Evolutionary conservation across 2,329 filamentous ascomycete species (phyloP).

Genomic region (Cephalotrichum gorgonifer): DNA sequence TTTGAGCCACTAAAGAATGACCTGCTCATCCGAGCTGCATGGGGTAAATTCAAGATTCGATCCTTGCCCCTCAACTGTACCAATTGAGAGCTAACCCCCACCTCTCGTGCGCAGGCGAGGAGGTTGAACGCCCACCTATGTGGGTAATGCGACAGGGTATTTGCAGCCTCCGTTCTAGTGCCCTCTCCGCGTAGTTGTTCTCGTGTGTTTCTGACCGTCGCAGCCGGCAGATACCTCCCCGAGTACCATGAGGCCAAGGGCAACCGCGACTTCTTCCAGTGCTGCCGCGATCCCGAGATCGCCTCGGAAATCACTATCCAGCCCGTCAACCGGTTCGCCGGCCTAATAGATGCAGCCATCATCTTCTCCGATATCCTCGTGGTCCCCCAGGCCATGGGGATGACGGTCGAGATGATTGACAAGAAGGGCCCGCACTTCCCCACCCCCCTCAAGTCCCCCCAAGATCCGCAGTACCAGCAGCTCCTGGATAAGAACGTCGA

Average conservation of each 20-base stretch:
- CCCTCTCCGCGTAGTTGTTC: neutral
- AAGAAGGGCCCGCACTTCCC: slow-evolving; percentile 96
- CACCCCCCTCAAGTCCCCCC: slow-evolving; percentile 65
- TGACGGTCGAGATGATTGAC: slow-evolving; percentile 97
- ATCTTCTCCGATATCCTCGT: slow-evolving; percentile 99
- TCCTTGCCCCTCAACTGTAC: neutral
- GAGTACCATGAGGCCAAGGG: slow-evolving; percentile 97
- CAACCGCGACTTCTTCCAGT: slow-evolving; percentile 88
- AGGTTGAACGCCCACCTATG: slow-evolving; percentile 85
- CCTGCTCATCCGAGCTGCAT: slow-evolving; percentile 77
- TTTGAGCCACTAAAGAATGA: slow-evolving; percentile 90
- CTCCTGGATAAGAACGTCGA: slow-evolving; percentile 72
- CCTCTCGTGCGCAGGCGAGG: slow-evolving; percentile 51
- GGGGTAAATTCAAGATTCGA: slow-evolving; percentile 61
- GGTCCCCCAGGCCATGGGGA: slow-evolving; percentile 94
- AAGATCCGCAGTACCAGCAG: slow-evolving; percentile 72
- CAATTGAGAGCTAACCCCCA: neutral
- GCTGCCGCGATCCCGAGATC: slow-evolving; percentile 86
- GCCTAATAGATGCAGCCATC: slow-evolving; percentile 90
- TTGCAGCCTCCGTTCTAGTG: slow-evolving; percentile 6
- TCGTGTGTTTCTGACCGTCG: neutral
- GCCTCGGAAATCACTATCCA: slow-evolving; percentile 90
- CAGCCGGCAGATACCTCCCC: slow-evolving; percentile 91
- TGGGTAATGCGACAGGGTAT: slow-evolving; percentile 99
- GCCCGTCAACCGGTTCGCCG: slow-evolving; percentile 82